A percentile compares a stretch with the other conserved stretches of the same genome.
phyloP scores from a whole-genome alignment of 2,329 filamentous ascomycete genomes.

The Colletotrichum lupini region DNA sequence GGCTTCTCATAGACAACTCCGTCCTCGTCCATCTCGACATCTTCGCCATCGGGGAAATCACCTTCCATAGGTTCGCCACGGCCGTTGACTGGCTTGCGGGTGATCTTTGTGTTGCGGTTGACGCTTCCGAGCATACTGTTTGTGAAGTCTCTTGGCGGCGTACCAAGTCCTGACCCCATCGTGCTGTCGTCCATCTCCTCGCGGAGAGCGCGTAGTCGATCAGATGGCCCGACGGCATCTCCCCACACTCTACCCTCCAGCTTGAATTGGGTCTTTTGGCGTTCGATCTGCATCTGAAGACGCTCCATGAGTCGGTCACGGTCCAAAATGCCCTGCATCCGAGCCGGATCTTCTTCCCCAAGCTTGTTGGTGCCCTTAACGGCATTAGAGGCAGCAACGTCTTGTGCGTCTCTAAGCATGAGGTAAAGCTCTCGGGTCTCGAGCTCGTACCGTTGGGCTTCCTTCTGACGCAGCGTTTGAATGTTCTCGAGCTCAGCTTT shows the following conservation, averaged over 20 bases:
- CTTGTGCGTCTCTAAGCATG: conserved; percentile 97
- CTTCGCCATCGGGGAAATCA: conserved; percentile 53
- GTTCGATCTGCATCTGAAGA: conserved; percentile 93
- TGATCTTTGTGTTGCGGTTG: conserved; percentile 67
- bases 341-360: conserved; percentile 74
- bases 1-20: conserved; percentile 81
- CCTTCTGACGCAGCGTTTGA: conserved; percentile 86
- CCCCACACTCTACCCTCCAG: conserved; percentile 93
- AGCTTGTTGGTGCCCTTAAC: conserved; percentile 64
- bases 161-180: conserved; percentile 59
- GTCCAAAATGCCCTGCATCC: conserved; percentile 93
- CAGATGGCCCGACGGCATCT: conserved; percentile 84
- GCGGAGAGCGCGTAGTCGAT: conserved; percentile 88
- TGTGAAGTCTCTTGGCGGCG: conserved; percentile 72
- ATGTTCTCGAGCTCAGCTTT: conserved; percentile 91
- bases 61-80: conserved; percentile 54
- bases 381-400: conserved; percentile 90
- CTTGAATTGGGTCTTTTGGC: conserved; percentile 98
- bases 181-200: conserved; percentile 88
- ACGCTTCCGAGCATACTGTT: conserved; percentile 81
- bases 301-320: conserved; percentile 92
- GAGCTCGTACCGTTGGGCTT: conserved; percentile 93
- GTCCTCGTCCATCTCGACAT: conserved; percentile 65
- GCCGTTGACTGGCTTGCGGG: conserved; percentile 63
- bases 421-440: conserved; percentile 97